Conservation (phyloP, 2,329 filamentous ascomycete genomes). For the Epichloe festucae region DNA sequence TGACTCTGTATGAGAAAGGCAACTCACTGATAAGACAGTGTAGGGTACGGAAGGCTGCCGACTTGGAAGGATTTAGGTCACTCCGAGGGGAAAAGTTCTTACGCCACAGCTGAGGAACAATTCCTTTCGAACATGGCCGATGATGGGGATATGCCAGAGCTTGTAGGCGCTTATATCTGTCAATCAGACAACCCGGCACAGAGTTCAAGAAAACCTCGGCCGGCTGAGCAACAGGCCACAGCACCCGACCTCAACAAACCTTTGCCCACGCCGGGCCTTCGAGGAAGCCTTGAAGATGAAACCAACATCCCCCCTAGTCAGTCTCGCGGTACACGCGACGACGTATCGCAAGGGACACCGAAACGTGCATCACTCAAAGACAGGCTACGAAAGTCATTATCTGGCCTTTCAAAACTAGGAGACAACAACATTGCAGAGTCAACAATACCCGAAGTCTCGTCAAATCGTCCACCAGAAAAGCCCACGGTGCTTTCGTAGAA, state of each 20-base stretch:
- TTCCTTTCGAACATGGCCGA: neutral
- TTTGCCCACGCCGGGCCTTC: neutral
- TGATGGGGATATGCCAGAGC: neutral
- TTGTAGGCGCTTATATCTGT: neutral
- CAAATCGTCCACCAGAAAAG: neutral
- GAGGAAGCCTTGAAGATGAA: neutral
- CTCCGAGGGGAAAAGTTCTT: conserved; percentile 15
- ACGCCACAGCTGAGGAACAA: conserved; percentile 13
- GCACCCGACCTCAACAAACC: conserved; percentile 1
- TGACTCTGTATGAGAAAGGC: neutral
- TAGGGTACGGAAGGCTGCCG: conserved; percentile 13
- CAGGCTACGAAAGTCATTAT: conserved; percentile 4
- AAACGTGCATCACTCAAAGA: neutral
- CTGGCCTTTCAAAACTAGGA: conserved; percentile 1
- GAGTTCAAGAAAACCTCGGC: neutral
- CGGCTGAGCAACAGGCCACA: neutral
- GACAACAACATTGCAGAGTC: neutral
- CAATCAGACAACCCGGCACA: neutral
- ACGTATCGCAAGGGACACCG: neutral
- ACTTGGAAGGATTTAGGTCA: conserved; percentile 8
- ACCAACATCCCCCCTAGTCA: neutral
- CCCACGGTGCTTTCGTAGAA: neutral
- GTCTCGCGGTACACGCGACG: neutral
- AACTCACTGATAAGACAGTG: neutral
- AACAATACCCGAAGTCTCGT: neutral